Base-by-base conservation (phyloP, 2,329 filamentous ascomycete genomes). In the Monilinia polystroma region DNA sequence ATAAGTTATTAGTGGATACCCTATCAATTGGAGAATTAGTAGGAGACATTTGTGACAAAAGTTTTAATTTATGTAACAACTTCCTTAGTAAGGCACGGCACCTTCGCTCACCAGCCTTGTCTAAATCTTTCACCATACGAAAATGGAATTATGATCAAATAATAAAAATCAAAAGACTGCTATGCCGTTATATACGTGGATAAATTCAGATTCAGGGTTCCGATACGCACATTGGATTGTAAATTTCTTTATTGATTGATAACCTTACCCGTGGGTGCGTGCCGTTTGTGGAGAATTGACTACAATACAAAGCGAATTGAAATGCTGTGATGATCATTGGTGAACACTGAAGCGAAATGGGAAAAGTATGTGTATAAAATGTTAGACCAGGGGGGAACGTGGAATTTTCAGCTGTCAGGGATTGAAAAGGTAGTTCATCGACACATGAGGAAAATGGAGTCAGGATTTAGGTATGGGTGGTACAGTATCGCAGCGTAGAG, bases 361-460 rank as follows among this genome's bases (percentile, higher is more conserved):
- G 41, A 58, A 4, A 60, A 23, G 63, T 7, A 16, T 38, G 41
- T 64, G 29, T n/a, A 18, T 55, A 38, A 45, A 47, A 52, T 64
- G 23, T 45, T 32, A 45, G 53, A 29, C 52, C 29, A 23, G 53
- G 32, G 16, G 1, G 12, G 51, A 58, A 59, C 43, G 63, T 65
- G 63, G 53, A 58, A 59, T 23, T 23, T 65, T 65, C 63, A 65
- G 63, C 63, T 65, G 38, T 45, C 53, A 59, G 58, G 58, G 58
- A 26, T 51, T 38, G 7, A 23, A 14, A 29, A 26, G 26, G 29
- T 23, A 14, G 47, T 38, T 53, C 47, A 8, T 52, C 59, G 23
- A 63, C 49, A 43, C 16, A 49, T 49, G 3, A 18, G n/a, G 26
- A 43, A 32, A 29, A 64, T 64, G 60, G 38, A 55, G 18, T 56